A percentile compares a stretch with the other conserved stretches of the same genome.
These are phyloP conservation scores for Teratosphaeria gauchensis DNA, from an alignment of 2,329 filamentous ascomycete species.

Conservation along the genomic window DNA sequence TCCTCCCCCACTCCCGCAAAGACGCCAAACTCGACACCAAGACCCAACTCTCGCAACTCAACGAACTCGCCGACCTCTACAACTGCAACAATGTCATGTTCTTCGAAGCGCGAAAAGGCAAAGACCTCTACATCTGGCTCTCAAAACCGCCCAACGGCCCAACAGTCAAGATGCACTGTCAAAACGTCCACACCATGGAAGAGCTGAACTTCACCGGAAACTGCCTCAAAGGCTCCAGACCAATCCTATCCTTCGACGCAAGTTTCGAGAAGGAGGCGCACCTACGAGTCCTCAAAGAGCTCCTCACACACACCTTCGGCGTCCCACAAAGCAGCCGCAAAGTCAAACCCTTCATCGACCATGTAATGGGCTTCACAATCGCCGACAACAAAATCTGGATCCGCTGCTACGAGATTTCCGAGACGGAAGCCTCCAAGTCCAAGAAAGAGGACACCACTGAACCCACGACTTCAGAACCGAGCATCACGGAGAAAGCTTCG, in stretches of 20 bases:
- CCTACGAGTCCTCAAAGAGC: slow-evolving; percentile 74
- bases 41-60: slow-evolving; percentile 70
- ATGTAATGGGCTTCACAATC: slow-evolving; percentile 84
- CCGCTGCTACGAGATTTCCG: slow-evolving; percentile 84
- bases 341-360: slow-evolving; percentile 91
- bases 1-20: slow-evolving; percentile 87
- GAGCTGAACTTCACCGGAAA: slow-evolving; percentile 96
- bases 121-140: slow-evolving; percentile 92
- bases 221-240: slow-evolving; percentile 85
- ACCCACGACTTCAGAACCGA: slow-evolving; percentile 28
- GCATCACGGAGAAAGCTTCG: slow-evolving; percentile 30
- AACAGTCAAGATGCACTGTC: slow-evolving; percentile 65
- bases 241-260: slow-evolving; percentile 83
- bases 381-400: slow-evolving; percentile 95
- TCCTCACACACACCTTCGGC: slow-evolving; percentile 82
- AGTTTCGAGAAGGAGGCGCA: slow-evolving; percentile 64
- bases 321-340: slow-evolving; percentile 82
- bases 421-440: slow-evolving; percentile 56
- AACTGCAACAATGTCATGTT: slow-evolving; percentile 93
- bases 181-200: slow-evolving; percentile 81
- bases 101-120: slow-evolving; percentile 87
- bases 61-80: slow-evolving; percentile 68
- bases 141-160: slow-evolving; percentile 81
- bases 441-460: slow-evolving; percentile 29
- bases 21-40: slow-evolving; percentile 97